Base-by-base conservation (phyloP, 352 stramenopile species). In the Elongisporangium anandrum region DNA sequence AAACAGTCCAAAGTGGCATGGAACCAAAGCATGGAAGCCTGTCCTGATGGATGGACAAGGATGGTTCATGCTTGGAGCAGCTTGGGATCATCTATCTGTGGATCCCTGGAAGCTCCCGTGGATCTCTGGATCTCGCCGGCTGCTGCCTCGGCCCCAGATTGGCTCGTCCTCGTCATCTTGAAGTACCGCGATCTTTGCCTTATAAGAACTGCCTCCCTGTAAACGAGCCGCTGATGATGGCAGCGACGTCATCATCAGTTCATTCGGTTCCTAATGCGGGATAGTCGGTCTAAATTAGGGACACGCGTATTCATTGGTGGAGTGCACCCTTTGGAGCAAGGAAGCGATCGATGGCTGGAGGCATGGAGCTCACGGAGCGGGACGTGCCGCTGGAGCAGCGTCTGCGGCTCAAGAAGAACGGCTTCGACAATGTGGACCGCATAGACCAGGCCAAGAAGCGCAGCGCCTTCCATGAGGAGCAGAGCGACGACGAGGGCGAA, bases 331-430 rank as follows among this genome's bases (percentile, higher is more conserved):
- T 9, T 41, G 29, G 29, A 2, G 29, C 1, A 9, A 41, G 29
- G 29, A 41, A 41, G 29, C 6, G 5, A 34, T 34, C 24, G 16
- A 8, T 21, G 45, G 26, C 12, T 5, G 15, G 17, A 24, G 22
- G 13, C 23, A 55, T 61, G 56, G 26, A 61, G 48, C 23, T 41
- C 48, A 56, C 56, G 26, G 66, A 62, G 41, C 76, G 79, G n/a
- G 81, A 95, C 66, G 63, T 93, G 45, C 85, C 85, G 63, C 70
- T 95, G 20, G 85, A 89, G 48, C 76, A 92, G 70, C 81, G 83
- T 57, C 73, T 95, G 51, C 75, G 73, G 24, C 68, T 86, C 59
- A 91, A 95, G 70, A 89, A 84, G 75, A 78, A 82, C 39, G 85
- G 85, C 2, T 94, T 92, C 52, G 82, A 69, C 15, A 56, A 60